Percentiles rank a stretch among this genome's conserved stretches.
These are phyloP conservation scores for Achlya hypogyna DNA, from an alignment of 352 stramenopile genomes.

Conservation along the genomic window DNA sequence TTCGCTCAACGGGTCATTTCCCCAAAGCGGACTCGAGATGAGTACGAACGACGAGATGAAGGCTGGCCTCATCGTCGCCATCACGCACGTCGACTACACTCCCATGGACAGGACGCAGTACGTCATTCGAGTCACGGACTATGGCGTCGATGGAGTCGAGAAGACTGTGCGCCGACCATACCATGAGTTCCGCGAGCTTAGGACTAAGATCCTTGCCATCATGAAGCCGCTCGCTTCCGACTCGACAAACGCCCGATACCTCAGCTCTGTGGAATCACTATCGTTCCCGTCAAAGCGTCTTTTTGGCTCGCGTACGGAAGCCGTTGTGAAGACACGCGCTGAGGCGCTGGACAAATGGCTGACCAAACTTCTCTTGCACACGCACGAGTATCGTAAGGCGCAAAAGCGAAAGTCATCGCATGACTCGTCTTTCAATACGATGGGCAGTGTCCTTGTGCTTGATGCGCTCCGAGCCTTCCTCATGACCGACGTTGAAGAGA, in stretches of 20 bases:
- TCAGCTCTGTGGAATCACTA: neutral
- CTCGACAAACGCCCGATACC: neutral
- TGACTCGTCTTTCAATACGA: slow-evolving; percentile 1
- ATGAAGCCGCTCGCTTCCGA: neutral
- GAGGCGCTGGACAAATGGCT: slow-evolving; percentile 18
- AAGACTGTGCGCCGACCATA: slow-evolving; percentile 14
- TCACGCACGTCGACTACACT: slow-evolving; percentile 15
- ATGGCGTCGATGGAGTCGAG: neutral
- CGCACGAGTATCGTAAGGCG: slow-evolving; percentile 14
- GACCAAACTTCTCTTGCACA: slow-evolving; percentile 1
- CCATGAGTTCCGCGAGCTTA: slow-evolving; percentile 9
- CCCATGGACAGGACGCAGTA: slow-evolving; percentile 12
- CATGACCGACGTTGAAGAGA: slow-evolving; percentile 11
- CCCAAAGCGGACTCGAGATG: neutral
- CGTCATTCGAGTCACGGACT: slow-evolving; percentile 14
- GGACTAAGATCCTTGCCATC: neutral
- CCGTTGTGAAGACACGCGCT: slow-evolving; percentile 8
- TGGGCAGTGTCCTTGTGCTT: slow-evolving; percentile 11
- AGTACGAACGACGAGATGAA: neutral
- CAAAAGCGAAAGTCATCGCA: slow-evolving; percentile 1
- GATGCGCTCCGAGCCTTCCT: slow-evolving; percentile 8
- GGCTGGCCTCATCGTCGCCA: slow-evolving; percentile 12
- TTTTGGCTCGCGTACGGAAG: slow-evolving; percentile 15
- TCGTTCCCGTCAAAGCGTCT: slow-evolving; percentile 14
- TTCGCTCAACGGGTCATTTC: neutral